Percentiles rank a stretch among this genome's conserved stretches.
Evolutionary conservation across 2,329 filamentous ascomycete genomes (phyloP).

Genomic region (Fusarium napiforme): DNA sequence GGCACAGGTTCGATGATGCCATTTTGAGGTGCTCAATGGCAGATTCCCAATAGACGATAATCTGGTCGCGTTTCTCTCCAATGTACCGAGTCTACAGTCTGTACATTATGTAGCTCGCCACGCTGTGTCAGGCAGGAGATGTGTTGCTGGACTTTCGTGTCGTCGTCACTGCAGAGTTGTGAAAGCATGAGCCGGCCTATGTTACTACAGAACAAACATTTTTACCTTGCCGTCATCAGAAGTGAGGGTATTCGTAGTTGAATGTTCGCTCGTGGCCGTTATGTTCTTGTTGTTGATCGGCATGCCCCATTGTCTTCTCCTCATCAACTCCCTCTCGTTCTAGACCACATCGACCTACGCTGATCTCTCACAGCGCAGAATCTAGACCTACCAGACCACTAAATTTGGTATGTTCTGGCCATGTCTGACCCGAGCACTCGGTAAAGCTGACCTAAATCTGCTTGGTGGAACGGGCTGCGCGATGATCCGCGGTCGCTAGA

Average conservation of each 20-base stretch:
- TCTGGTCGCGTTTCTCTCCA: too few species aligned
- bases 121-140: neutral
- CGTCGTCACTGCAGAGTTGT: neutral
- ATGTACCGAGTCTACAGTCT: too few species aligned
- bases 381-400: neutral
- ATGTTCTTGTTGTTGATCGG: neutral
- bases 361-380: neutral
- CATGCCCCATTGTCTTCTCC: neutral
- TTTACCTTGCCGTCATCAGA: neutral
- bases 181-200: neutral
- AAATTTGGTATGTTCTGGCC: neutral
- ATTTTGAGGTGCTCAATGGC: neutral
- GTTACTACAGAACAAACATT: neutral
- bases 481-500: neutral
- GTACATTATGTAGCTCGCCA: too few species aligned
- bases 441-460: neutral
- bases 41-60: fast-evolving
- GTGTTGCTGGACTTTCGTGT: neutral
- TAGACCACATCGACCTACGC: neutral
- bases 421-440: neutral
- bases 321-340: neutral
- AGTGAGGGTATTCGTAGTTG: neutral
- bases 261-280: fast-evolving
- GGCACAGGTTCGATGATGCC: neutral
- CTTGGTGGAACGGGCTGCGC: neutral